A percentile compares a stretch with the other conserved stretches of the same genome.
These are phyloP conservation scores for Pisolithus tinctorius DNA, from an alignment of 768 basidiomycete species.

Conservation along the genomic window DNA sequence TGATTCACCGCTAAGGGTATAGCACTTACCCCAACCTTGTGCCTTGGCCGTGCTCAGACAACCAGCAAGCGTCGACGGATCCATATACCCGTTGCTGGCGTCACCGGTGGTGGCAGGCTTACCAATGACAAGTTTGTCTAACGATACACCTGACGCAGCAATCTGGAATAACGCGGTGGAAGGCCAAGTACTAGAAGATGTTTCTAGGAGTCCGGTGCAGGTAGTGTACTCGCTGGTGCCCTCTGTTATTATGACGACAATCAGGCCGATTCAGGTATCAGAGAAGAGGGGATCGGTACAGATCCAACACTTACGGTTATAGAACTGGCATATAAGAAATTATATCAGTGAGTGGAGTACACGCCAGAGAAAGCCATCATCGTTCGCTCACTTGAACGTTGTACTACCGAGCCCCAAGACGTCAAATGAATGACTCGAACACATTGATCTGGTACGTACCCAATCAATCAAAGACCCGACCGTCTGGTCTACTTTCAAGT, in stretches of 20 bases:
- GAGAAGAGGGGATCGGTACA: background rate
- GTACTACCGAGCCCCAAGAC: conserved; percentile 24
- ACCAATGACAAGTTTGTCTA: conserved; percentile 68
- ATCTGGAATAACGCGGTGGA: conserved; percentile 43
- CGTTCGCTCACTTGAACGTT: conserved; percentile 30
- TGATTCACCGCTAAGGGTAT: background rate
- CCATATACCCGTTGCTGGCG: conserved; percentile 54
- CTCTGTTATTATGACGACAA: background rate
- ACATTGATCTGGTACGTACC: conserved; percentile 16
- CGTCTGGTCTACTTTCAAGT: conserved; percentile 29
- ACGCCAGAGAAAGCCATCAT: background rate
- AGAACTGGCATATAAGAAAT: background rate
- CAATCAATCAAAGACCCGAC: conserved; percentile 41
- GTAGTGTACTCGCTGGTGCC: conserved; percentile 28
- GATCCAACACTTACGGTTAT: background rate
- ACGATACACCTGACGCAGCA: conserved; percentile 44
- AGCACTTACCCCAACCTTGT: conserved; percentile 58
- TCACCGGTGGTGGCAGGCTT: conserved; percentile 53
- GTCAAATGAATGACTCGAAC: background rate
- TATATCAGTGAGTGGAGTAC: background rate
- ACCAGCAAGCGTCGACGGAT: conserved; percentile 44
- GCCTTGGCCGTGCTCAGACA: conserved; percentile 58
- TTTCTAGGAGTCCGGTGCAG: conserved; percentile 31
- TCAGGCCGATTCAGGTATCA: background rate
- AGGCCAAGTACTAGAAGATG: conserved; percentile 36